Evolutionary conservation across 139 green algal species (phyloP), one percentile per base, ranked within the genome.

Genomic region (Nannochloris sp.): DNA sequence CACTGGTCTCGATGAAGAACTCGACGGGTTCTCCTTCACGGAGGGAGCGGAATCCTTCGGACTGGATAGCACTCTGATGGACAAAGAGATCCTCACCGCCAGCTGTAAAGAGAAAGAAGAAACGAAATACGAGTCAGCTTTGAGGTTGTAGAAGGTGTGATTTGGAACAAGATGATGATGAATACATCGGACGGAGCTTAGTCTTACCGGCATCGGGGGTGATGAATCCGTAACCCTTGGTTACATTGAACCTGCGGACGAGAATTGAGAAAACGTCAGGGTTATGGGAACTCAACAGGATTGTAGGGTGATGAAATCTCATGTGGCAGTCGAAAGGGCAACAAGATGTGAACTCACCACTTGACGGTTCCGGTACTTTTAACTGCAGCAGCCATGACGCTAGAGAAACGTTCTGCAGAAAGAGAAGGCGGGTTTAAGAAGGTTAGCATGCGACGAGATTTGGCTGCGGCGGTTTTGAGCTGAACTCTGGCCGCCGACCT

Each of bases 241-340:
- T 80, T 24, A 56, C 65, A 70, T 90, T 97, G 85, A 97, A 97
- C 90, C 67, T 74, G 67, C 15, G 14, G 85, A 95, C 2, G 12
- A 19, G 1, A 3, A 6, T 12, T 7, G 23, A 19, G 15, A 6
- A 19, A 12, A 37, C 4, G 29, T 15, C 6, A 48, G 19, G 64
- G 12, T 5, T 10, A 9, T n/a, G n/a, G n/a, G n/a, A n/a, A n/a
- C 39, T 37, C 24, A 42, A 7, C 57, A 37, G n/a, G n/a, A n/a
- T n/a, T n/a, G n/a, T n/a, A 62, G 46, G 15, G 19, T 19, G 19
- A 51, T 51, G 19, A 51, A 51, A 51, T 51, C 19, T n/a, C 42
- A 51, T 19, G 42, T 10, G 12, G 15, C 54, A 23, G 35, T 51
- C 9, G 35, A 19, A 34, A 6, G 9, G 25, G 54, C 35, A 34